Conservation (phyloP, 179 eudicot genomes). For the Nepenthes alata region DNA sequence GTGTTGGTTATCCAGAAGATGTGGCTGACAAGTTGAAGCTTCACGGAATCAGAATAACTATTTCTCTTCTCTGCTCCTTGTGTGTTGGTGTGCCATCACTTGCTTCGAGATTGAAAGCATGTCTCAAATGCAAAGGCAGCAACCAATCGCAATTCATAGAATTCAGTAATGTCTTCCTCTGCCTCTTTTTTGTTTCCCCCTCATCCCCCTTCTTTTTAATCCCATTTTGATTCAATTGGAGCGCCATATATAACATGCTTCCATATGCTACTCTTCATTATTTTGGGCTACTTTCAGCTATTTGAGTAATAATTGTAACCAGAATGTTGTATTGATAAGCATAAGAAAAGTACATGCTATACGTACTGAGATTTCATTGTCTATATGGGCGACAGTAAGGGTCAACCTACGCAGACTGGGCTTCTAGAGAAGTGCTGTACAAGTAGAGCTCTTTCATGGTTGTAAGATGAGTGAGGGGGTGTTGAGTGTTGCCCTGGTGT, state of each 20-base stretch:
- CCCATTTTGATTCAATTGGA: conserved; percentile 16
- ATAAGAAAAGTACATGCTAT: no score
- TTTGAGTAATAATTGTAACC: no score
- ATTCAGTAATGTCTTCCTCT: neutral
- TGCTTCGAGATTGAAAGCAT: neutral
- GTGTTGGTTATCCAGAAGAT: conserved; percentile 65
- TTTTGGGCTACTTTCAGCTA: conserved; percentile 3
- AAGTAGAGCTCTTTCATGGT: no score
- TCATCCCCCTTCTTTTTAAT: neutral
- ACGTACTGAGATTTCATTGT: no score
- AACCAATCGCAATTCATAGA: neutral
- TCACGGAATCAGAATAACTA: conserved; percentile 46
- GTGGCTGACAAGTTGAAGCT: conserved; percentile 64
- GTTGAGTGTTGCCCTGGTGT: no score
- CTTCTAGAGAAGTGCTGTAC: no score
- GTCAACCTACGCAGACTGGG: no score
- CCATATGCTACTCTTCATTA: conserved; percentile 17
- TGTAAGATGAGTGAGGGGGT: no score
- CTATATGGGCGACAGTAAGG: no score
- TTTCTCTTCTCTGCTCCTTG: neutral
- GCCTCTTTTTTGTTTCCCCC: neutral
- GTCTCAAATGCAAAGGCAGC: neutral
- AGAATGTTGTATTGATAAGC: no score
- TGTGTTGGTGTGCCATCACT: neutral
- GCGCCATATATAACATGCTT: conserved; percentile 13